A percentile compares a stretch with the other conserved stretches of the same genome.
These are phyloP conservation scores for Psilocybe subaeruginosa DNA, from an alignment of 768 basidiomycete genomes.

Conservation along the genomic window DNA sequence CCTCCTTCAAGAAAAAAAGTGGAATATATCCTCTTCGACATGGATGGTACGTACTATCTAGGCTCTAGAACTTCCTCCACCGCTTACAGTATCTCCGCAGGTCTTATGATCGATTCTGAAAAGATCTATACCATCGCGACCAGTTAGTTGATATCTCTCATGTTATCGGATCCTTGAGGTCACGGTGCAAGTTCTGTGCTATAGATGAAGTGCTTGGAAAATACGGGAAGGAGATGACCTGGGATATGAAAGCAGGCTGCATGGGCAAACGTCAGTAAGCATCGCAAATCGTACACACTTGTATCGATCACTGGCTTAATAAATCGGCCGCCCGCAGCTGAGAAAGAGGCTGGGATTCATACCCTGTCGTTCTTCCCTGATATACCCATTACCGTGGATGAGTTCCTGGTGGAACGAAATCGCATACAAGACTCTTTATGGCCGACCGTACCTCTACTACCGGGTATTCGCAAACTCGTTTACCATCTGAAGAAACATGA, in stretches of 20 bases:
- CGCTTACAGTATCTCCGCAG: conserved; percentile 33
- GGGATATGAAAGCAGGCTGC: conserved; percentile 87
- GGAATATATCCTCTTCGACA: conserved; percentile 73
- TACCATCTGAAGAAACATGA: conserved; percentile 65
- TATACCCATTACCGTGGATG: conserved; percentile 63
- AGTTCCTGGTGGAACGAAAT: conserved; percentile 61
- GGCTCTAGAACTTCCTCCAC: neutral
- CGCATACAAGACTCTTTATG: conserved; percentile 63
- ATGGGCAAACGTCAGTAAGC: conserved; percentile 77
- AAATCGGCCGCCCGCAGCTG: conserved; percentile 45
- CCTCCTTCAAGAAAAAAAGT: conserved; percentile 28
- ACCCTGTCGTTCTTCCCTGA: conserved; percentile 79
- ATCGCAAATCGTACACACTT: neutral
- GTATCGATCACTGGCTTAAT: neutral
- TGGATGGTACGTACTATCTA: conserved; percentile 58
- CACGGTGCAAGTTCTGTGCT: neutral
- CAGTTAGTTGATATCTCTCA: conserved; percentile 47
- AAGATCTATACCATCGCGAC: conserved; percentile 77
- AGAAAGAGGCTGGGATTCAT: conserved; percentile 62
- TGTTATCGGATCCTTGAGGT: neutral
- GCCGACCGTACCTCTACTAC: conserved; percentile 73
- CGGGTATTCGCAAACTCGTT: conserved; percentile 72
- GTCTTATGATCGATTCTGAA: conserved; percentile 79
- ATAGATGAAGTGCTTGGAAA: conserved; percentile 72
- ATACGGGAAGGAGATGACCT: conserved; percentile 80